Base-by-base conservation (phyloP, 257 asterid species). In the Sherardia arvensis region DNA sequence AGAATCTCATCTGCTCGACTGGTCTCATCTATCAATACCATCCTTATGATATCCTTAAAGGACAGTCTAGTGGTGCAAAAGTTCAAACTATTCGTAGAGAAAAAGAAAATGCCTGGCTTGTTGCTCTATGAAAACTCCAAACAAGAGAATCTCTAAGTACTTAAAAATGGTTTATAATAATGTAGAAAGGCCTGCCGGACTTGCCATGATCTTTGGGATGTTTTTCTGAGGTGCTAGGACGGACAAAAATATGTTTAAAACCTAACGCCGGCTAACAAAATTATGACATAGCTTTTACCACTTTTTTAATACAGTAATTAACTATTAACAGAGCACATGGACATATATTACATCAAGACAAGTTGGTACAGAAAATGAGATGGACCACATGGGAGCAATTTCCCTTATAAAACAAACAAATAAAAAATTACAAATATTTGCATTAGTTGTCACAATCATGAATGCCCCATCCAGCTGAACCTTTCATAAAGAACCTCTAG, bases 391-490 rank as follows among this genome's bases (percentile, higher is more conserved):
- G 33, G 23, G 55, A 36, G 29, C 64, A 30, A 60, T 33, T 65
- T 53, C 66, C 66, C 20, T 56, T 62, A 68, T 65, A 36, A 66
- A 48, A 69, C 51, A 69, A 60, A 33, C 45, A 61, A 71, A 7
- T 49, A 51, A 77, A 66, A 38, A 63, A 69, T 25, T 54, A 68
- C 57, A 47, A 73, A 62, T 62, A 53, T 27, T 27, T 43, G 69
- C 66, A 72, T 65, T 64, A 59, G 61, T 64, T 63, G 77, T 71
- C 74, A 51, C 66, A 32, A 64, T 65, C 69, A 64, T 59, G 59
- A 65, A 74, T 32, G 68, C 48, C 51, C 51, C 28, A 69, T 64
- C 74, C 74, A 65, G 74, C 78, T 47, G 74, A 60, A 64, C 68
- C 34, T 27, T 53, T 64, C 45, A 26, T 64, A 27, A 4, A 20